Base-by-base conservation (phyloP, 1,284 basidiomycete genomes). In the Cryptococcus sp. region DNA sequence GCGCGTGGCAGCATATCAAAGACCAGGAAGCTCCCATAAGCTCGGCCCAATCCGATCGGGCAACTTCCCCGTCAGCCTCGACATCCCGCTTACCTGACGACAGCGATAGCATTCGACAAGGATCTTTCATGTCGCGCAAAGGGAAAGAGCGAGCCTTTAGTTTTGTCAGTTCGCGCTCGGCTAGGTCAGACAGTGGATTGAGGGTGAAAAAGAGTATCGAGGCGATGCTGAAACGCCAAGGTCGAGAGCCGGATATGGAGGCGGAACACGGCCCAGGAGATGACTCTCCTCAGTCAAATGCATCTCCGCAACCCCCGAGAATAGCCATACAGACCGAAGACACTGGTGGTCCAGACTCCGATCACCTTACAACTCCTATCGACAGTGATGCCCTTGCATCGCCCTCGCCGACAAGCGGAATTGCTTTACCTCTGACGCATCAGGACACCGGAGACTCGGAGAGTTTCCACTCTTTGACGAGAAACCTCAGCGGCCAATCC, bases 1-100 rank as follows among this genome's bases (percentile, higher is more conserved):
- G 72, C 34, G 68, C 71, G 2, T 81, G 72, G 72, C 65, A 68
- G 19, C 68, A 73, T 26, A 52, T 75, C 16, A 66, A 62, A 57
- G 43, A 52, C n/a, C 57, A 61, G 46, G 65, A 70, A 20, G 52
- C 55, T n/a, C 29, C 46, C 19, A 51, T 37, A n/a, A 45, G 45
- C 29, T 51, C 52, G 20, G 51, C 53, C 22, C 11, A 50, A 29
- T 55, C 56, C 23, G 50, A 52, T 52, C 54, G 44, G 55, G 44
- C 55, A 20, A 45, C 58, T 16, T 58, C 61, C 2, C 53, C 57
- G 7, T 53, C 57, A 11, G 56, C 44, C 15, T 62, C 61, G 25
- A 54, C 53, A 4, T 58, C 56, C 8, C 48, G 58, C 3, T 25
- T 58, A 10, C 46, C 46, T 25, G 50, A 56, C 20, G 58, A 56